A percentile compares a stretch with the other conserved stretches of the same genome.
phyloP scores from a whole-genome alignment of 495 filamentous ascomycete genomes.

The Penicillium dipodomyicola region DNA sequence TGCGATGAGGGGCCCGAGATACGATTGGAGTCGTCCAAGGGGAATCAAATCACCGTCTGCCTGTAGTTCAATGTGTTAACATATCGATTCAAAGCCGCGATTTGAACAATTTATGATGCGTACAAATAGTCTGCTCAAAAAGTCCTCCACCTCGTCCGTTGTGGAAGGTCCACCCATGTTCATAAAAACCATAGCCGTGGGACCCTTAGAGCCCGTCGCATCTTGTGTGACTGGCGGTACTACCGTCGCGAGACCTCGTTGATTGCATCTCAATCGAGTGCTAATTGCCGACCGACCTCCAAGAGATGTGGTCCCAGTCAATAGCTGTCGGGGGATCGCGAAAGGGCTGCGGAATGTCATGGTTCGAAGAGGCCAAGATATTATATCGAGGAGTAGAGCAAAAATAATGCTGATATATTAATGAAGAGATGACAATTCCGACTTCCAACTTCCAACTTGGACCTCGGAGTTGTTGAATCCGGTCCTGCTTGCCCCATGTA shows the following conservation, averaged over 20 bases:
- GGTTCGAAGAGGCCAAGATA: neutral
- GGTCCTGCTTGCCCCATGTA: neutral
- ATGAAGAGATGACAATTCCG: slow-evolving; percentile 4
- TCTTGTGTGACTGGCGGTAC: slow-evolving; percentile 74
- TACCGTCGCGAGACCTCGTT: slow-evolving; percentile 58
- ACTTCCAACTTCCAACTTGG: neutral
- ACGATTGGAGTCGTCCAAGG: slow-evolving; percentile 87
- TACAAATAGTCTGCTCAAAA: slow-evolving; percentile 93
- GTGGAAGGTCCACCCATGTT: slow-evolving; percentile 99
- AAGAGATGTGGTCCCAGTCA: slow-evolving; percentile 22
- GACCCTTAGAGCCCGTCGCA: slow-evolving; percentile 58
- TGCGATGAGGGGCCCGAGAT: slow-evolving; percentile 84
- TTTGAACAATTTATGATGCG: slow-evolving; percentile 19
- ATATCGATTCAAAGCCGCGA: neutral
- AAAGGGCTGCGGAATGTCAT: slow-evolving; percentile 43
- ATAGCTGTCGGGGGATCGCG: slow-evolving; percentile 33
- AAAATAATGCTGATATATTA: neutral
- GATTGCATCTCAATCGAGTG: slow-evolving; percentile 26
- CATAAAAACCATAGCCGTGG: slow-evolving; percentile 95
- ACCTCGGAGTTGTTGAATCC: slow-evolving; percentile 5
- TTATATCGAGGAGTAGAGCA: neutral
- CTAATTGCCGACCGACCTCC: slow-evolving; percentile 24
- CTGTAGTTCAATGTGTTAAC: slow-evolving; percentile 38
- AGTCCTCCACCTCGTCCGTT: slow-evolving; percentile 80
- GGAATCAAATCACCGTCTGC: slow-evolving; percentile 94